phyloP scores from a whole-genome alignment of 2,329 filamentous ascomycete species.

The Plectosphaerella cucumerina region DNA sequence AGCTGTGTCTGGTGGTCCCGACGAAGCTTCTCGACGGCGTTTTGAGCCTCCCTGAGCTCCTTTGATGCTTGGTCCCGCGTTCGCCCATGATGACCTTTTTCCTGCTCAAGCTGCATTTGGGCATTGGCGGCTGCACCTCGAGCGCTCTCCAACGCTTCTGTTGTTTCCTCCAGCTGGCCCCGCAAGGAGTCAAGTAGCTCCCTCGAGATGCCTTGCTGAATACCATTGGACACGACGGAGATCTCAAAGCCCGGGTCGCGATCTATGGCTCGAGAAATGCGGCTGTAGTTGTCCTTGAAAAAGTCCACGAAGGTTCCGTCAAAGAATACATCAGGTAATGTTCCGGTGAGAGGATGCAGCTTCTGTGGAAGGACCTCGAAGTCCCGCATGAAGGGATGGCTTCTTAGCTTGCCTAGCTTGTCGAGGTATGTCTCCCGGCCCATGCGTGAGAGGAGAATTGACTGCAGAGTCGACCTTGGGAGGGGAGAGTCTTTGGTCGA shows the following conservation, averaged over 20 bases:
- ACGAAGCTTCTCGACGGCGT: constrained; percentile 67
- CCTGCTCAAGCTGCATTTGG: constrained; percentile 60
- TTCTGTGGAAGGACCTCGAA: constrained; percentile 83
- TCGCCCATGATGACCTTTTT: constrained; percentile 67
- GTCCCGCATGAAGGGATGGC: constrained; percentile 76
- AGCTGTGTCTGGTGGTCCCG: constrained; percentile 65
- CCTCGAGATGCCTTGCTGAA: constrained; percentile 88
- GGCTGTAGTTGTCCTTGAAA: constrained; percentile 92
- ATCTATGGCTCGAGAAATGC: constrained; percentile 79
- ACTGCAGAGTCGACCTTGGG: constrained; percentile 73
- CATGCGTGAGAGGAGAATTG: constrained; percentile 70
- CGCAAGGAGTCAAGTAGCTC: constrained; percentile 86
- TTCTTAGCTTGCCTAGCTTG: constrained; percentile 71
- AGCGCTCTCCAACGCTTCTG: constrained; percentile 42
- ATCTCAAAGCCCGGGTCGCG: constrained; percentile 86
- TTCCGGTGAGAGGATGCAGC: constrained; percentile 42
- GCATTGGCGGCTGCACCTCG: constrained; percentile 42
- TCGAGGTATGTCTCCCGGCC: constrained; percentile 86
- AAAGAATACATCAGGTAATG: constrained; percentile 78
- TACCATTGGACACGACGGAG: constrained; percentile 70
- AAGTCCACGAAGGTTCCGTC: constrained; percentile 87
- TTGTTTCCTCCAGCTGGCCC: constrained; percentile 70
- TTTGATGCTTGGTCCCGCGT: constrained; percentile 54
- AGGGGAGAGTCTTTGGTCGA: constrained; percentile 96
- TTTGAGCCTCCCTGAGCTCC: constrained; percentile 55